Conservation (phyloP, 2,329 filamentous ascomycete species). For the Talaromyces sp. region DNA sequence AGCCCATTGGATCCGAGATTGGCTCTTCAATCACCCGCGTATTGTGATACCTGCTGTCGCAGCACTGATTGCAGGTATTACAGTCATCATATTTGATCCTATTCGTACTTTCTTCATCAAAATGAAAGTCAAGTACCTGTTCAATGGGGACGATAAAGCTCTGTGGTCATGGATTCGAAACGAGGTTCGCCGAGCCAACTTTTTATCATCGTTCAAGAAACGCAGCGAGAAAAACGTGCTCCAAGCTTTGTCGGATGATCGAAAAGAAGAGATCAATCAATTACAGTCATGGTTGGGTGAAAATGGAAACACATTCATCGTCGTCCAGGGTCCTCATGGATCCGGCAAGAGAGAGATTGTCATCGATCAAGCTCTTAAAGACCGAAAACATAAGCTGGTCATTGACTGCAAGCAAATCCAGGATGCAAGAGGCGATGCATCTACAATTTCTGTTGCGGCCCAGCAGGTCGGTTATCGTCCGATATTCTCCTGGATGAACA, state of each 20-base stretch:
- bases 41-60: constrained; percentile 82
- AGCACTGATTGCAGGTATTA: constrained; percentile 75
- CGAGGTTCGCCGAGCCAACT: constrained; percentile 51
- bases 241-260: constrained; percentile 81
- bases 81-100: constrained; percentile 88
- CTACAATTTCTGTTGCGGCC: constrained; percentile 79
- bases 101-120: constrained; percentile 92
- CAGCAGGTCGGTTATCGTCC: constrained; percentile 83
- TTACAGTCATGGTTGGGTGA: constrained; percentile 84
- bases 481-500: constrained; percentile 96
- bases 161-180: constrained; percentile 78
- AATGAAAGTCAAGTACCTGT: constrained; percentile 73
- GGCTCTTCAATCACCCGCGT: constrained; percentile 79
- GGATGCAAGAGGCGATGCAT: constrained; percentile 82
- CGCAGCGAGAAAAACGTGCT: constrained; percentile 65
- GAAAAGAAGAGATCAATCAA: constrained; percentile 75
- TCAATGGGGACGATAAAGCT: constrained; percentile 69
- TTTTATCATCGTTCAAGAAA: constrained; percentile 38
- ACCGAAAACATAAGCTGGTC: constrained; percentile 71
- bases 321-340: constrained; percentile 86
- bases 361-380: constrained; percentile 75
- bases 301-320: constrained; percentile 85
- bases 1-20: constrained; percentile 76
- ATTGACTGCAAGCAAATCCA: constrained; percentile 93
- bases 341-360: constrained; percentile 89